Evolutionary conservation across 2,329 filamentous ascomycete genomes (phyloP), one percentile per base, ranked within the genome.

Genomic region (Cercospora zeina): DNA sequence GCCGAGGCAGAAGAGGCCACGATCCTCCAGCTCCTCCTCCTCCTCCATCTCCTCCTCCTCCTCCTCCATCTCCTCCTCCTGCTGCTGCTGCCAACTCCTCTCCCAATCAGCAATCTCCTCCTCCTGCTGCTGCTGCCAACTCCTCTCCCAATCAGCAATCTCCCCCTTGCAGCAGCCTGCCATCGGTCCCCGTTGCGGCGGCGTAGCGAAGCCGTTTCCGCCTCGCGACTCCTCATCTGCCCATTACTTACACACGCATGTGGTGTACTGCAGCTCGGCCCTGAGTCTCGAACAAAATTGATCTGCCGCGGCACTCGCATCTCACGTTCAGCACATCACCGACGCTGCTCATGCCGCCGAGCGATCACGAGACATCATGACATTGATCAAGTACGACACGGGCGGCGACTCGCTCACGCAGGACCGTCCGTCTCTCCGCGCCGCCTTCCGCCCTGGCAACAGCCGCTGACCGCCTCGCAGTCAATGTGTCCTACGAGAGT

Each of bases 401-500:
- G 89, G 90, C 67, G 89, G 89, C 79, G 78, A 87, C 78, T 82
- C 89, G 27, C 77, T 87, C 63, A 79, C 79, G 1, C 79, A 89
- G 67, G 85, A 96, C 76, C 56, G 56, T 58, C 30, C 19, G 56
- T 36, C 39, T 21, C 39, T 11, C 19, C 39, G 39, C 19, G 21
- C 39, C 39, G 39, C 39, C 39, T 45, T 24, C 16, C 7, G 14
- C 8, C 21, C 33, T 7, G 9, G 31, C 16, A 14, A 1, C 19
- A 34, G 14, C 11, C 13, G 42, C 56, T 50, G 16, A 58, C 42
- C 14, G 36, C 16, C 16, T 24, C 34, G 14, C 56, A 58, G 83
- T 96, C 68, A 96, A 96, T 77, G 79, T 93, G 70, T 96, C 86
- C 77, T 96, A 96, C 79, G 85, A 93, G 88, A 83, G 87, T 62